phyloP scores from a whole-genome alignment of 1,284 basidiomycete genomes.

The Marasmius tenuissimus region DNA sequence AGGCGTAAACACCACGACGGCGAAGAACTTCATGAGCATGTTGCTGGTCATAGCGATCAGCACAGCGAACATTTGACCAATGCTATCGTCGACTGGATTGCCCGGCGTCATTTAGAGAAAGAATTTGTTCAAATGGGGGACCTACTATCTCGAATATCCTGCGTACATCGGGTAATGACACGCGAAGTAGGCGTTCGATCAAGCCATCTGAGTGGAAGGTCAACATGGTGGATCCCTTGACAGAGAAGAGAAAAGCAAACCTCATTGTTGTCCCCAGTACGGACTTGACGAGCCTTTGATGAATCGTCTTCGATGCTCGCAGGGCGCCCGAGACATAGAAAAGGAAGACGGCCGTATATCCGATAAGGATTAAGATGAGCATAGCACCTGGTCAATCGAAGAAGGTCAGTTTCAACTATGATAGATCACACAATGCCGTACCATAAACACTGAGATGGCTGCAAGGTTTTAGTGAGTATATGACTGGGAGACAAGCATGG shows the following conservation, averaged over 20 bases:
- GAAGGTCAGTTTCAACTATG: conserved; percentile 26
- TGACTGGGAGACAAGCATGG: background rate
- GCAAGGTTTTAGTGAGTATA: background rate
- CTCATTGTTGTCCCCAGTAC: conserved; percentile 58
- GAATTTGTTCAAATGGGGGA: background rate
- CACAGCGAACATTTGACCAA: conserved; percentile 24
- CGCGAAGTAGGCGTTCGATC: conserved; percentile 51
- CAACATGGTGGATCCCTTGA: background rate
- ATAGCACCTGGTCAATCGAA: conserved; percentile 26
- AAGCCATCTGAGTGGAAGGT: conserved; percentile 37
- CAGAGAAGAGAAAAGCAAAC: conserved; percentile 18
- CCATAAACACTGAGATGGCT: conserved; percentile 43
- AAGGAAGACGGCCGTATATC: conserved; percentile 27
- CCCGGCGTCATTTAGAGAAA: conserved; percentile 22
- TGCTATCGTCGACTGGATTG: conserved; percentile 28
- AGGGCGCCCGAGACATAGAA: conserved; percentile 36
- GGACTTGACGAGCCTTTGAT: conserved; percentile 53
- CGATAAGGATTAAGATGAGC: conserved; percentile 26
- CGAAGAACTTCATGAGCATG: conserved; percentile 37
- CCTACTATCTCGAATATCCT: conserved; percentile 21
- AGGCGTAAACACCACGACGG: conserved; percentile 44
- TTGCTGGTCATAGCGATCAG: conserved; percentile 50
- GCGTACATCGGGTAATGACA: conserved; percentile 50
- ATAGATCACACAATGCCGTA: conserved; percentile 6
- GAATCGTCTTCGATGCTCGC: conserved; percentile 57